Evolutionary conservation across 2,329 filamentous ascomycete species (phyloP).

Genomic region (Orbilia ellipsospora): DNA sequence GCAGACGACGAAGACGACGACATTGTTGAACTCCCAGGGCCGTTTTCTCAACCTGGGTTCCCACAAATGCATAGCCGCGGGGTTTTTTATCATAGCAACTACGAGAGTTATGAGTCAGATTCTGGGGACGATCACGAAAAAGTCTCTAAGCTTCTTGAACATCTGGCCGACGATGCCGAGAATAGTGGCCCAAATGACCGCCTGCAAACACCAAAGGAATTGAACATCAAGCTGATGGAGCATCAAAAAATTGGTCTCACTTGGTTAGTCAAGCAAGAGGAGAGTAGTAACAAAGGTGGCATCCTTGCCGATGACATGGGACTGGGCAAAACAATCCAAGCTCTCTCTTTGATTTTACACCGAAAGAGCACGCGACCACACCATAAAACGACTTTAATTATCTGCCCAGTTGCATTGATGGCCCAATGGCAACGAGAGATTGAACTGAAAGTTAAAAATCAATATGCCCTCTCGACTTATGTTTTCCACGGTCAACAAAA

Average conservation of each 20-base stretch:
- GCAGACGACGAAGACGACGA: conserved; percentile 23
- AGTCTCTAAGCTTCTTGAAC: conserved; percentile 55
- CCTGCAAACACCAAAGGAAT: conserved; percentile 75
- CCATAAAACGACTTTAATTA: conserved; percentile 59
- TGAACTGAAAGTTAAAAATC: conserved; percentile 71
- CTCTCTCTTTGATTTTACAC: conserved; percentile 78
- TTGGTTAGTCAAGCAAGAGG: conserved; percentile 81
- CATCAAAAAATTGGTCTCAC: conserved; percentile 82
- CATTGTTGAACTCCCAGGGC: background rate
- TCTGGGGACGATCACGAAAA: conserved; percentile 24
- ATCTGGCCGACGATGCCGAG: conserved; percentile 57
- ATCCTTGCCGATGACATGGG: conserved; percentile 87
- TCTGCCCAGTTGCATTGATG: conserved; percentile 16
- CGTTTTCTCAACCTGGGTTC: background rate
- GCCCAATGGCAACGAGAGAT: conserved; percentile 86
- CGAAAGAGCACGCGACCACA: conserved; percentile 70
- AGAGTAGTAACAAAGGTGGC: conserved; percentile 76
- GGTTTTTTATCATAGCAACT: no score
- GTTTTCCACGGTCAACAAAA: conserved; percentile 72
- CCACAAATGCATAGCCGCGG: background rate
- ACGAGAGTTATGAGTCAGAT: no score
- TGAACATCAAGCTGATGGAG: conserved; percentile 77
- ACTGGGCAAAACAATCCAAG: conserved; percentile 84
- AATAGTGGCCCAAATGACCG: conserved; percentile 70
- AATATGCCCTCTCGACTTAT: conserved; percentile 72